Conservation (phyloP, 2,329 filamentous ascomycete genomes). For the Penicillium italicum region DNA sequence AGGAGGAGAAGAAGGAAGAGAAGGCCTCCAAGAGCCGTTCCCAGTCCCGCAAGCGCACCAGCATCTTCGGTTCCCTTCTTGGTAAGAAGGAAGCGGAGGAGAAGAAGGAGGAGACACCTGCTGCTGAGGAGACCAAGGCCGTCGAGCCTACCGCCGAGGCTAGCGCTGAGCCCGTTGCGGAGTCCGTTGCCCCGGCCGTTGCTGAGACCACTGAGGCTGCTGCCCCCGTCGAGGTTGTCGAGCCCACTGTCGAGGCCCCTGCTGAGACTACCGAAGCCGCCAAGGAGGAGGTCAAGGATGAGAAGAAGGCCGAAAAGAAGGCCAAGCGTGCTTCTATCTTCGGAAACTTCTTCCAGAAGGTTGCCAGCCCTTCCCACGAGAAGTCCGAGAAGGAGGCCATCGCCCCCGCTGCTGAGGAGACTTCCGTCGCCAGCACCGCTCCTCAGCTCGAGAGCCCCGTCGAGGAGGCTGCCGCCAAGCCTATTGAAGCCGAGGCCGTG, state of each 20-base stretch:
- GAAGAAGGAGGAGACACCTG: slow-evolving; percentile 36
- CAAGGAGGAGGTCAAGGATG: slow-evolving; percentile 36
- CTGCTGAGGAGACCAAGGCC: slow-evolving; percentile 43
- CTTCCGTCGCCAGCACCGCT: slow-evolving; percentile 47
- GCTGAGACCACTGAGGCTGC: slow-evolving; percentile 15
- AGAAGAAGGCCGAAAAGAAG: slow-evolving; percentile 49
- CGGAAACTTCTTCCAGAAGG: slow-evolving; percentile 72
- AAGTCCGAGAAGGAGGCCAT: slow-evolving; percentile 49
- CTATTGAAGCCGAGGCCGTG: slow-evolving; percentile 40
- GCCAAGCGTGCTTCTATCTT: slow-evolving; percentile 83
- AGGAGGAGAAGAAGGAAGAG: slow-evolving; percentile 41
- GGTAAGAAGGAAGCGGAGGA: slow-evolving; percentile 57
- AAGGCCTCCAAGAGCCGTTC: slow-evolving; percentile 58
- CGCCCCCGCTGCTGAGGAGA: slow-evolving; percentile 45
- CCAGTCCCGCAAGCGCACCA: slow-evolving; percentile 57
- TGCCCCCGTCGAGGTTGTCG: slow-evolving; percentile 23
- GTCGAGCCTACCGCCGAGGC: slow-evolving; percentile 29
- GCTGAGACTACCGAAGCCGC: slow-evolving; percentile 25
- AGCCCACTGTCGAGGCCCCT: slow-evolving; percentile 34
- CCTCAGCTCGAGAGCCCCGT: slow-evolving; percentile 49
- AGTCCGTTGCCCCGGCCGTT: slow-evolving; percentile 31
- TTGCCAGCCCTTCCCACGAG: slow-evolving; percentile 44
- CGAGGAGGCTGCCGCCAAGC: slow-evolving; percentile 36
- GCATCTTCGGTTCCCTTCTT: slow-evolving; percentile 56
- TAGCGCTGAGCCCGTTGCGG: slow-evolving; percentile 34